A percentile compares a stretch with the other conserved stretches of the same genome.
Evolutionary conservation across 306 rosid genomes (phyloP).

Genomic region (Mimosa pudica): DNA sequence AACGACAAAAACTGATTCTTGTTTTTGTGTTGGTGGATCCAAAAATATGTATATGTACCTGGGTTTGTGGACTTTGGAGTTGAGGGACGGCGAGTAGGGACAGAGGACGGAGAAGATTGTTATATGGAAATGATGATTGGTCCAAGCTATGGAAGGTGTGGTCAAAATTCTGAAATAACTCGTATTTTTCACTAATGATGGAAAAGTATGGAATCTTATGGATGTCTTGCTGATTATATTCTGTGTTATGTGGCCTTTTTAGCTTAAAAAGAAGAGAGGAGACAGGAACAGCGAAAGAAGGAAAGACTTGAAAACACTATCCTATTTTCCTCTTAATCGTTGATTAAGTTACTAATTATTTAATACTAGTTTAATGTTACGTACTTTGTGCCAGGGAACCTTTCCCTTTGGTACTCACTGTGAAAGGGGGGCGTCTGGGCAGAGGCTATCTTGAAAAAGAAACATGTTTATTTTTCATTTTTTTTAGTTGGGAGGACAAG

Average conservation of each 20-base stretch:
- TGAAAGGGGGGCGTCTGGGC: not conserved
- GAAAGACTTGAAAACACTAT: constrained; percentile 1
- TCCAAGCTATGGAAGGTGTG: not conserved
- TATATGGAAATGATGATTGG: constrained; percentile 9
- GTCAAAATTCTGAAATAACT: not conserved
- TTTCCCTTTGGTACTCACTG: not conserved
- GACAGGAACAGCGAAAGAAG: constrained; percentile 35
- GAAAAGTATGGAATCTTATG: not conserved
- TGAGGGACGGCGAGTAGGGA: constrained; percentile 34
- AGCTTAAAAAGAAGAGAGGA: constrained; percentile 34
- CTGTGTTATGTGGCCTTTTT: not conserved
- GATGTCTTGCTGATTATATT: constrained; percentile 16
- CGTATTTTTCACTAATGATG: constrained; percentile 35
- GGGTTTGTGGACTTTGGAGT: not conserved
- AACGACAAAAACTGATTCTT: not conserved
- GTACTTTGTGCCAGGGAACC: not conserved
- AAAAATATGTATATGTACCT: not conserved
- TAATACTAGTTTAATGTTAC: not conserved
- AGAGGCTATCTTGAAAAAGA: not conserved
- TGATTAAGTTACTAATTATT: not conserved
- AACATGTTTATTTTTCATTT: not conserved
- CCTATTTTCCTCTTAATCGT: not conserved
- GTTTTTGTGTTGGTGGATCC: not conserved
- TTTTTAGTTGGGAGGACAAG: not conserved
- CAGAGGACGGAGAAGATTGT: constrained; percentile 5